phyloP scores from a whole-genome alignment of 2,329 filamentous ascomycete species.

The Cadophora sp. region DNA sequence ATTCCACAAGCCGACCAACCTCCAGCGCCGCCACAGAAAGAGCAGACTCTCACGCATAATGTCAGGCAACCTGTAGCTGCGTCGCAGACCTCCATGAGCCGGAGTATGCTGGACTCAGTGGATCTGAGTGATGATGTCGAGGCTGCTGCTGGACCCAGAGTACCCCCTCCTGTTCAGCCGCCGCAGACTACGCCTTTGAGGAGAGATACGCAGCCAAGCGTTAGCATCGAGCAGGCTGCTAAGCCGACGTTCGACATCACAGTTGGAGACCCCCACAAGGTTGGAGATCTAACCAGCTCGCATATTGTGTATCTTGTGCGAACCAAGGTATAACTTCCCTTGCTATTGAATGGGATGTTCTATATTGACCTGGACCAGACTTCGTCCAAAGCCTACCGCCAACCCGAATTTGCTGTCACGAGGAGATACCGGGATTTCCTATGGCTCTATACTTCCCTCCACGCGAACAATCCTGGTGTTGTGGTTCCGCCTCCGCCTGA shows the following conservation, averaged over 20 bases:
- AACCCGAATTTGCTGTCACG: conserved; percentile 91
- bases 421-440: conserved; percentile 95
- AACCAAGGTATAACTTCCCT: conserved; percentile 71
- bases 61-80: conserved; percentile 50
- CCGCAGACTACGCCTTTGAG: conserved; percentile 59
- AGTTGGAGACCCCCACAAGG: conserved; percentile 97
- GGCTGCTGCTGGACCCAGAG: conserved; percentile 59
- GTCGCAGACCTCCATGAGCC: conserved; percentile 55
- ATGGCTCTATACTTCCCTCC: conserved; percentile 95
- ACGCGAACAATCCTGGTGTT: conserved; percentile 92
- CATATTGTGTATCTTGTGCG: conserved; percentile 97
- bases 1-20: conserved; percentile 57
- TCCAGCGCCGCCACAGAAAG: conserved; percentile 73
- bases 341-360: neutral
- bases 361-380: conserved; percentile 62
- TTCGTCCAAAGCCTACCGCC: conserved; percentile 92
- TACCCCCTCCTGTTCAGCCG: conserved; percentile 69
- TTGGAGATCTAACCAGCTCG: conserved; percentile 93
- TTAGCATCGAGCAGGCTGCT: conserved; percentile 90
- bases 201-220: conserved; percentile 71
- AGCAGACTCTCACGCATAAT: conserved; percentile 66
- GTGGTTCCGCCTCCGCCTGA: conserved; percentile 96
- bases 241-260: conserved; percentile 90
- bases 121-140: conserved; percentile 73
- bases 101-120: conserved; percentile 67